phyloP scores from a whole-genome alignment of 257 asterid genomes.

The Osmanthus fragrans region DNA sequence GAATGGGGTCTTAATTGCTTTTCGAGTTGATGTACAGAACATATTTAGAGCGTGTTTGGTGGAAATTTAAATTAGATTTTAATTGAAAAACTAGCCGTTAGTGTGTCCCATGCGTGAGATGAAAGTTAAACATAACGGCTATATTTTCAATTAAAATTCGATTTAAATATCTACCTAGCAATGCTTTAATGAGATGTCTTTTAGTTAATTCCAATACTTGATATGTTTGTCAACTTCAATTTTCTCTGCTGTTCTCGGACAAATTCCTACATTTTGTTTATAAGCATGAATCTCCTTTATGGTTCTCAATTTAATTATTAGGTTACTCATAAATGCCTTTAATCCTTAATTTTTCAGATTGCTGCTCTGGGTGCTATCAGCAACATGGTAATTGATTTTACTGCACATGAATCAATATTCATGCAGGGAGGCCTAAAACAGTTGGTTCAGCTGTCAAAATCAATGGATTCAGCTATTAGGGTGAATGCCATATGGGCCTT shows the following conservation, averaged over 20 bases:
- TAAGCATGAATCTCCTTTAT: neutral
- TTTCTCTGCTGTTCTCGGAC: neutral
- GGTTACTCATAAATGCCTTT: constrained; percentile 8
- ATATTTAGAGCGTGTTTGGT: too few species aligned
- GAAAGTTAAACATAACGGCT: too few species aligned
- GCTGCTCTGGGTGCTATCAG: constrained; percentile 86
- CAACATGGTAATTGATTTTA: constrained; percentile 77
- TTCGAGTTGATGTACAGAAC: neutral
- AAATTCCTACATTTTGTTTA: neutral
- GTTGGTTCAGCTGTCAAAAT: constrained; percentile 83
- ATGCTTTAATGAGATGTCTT: neutral
- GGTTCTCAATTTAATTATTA: neutral
- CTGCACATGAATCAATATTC: constrained; percentile 54
- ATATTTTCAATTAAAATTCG: too few species aligned
- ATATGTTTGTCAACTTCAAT: neutral
- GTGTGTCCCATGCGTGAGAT: too few species aligned
- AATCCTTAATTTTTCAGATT: constrained; percentile 45
- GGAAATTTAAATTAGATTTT: too few species aligned
- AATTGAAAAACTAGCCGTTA: too few species aligned
- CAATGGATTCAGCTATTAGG: constrained; percentile 79
- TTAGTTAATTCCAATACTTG: neutral
- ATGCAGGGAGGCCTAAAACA: constrained; percentile 73
- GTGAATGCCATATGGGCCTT: constrained; percentile 72
- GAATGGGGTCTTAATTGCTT: neutral
- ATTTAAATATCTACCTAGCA: too few species aligned